Conservation (phyloP, 2,329 filamentous ascomycete species). For the Trichophyton equinum region DNA sequence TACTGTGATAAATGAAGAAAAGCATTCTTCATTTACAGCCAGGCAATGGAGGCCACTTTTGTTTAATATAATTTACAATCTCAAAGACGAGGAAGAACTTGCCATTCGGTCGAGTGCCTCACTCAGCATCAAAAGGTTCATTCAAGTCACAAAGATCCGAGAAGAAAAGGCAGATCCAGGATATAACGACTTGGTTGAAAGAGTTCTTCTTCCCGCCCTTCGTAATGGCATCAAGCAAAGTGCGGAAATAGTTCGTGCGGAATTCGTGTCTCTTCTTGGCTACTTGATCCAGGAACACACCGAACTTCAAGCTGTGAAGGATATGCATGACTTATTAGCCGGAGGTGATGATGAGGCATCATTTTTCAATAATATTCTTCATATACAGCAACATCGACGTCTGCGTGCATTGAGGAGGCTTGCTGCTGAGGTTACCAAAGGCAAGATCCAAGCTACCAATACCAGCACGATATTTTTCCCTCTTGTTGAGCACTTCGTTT, state of each 20-base stretch:
- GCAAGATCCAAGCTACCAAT: slow-evolving; percentile 60
- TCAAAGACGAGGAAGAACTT: slow-evolving; percentile 76
- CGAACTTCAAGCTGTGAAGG: slow-evolving; percentile 56
- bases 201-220: slow-evolving; percentile 60
- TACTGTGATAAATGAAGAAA: slow-evolving; percentile 52
- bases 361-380: slow-evolving; percentile 87
- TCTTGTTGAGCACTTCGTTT: slow-evolving; percentile 85
- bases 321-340: slow-evolving; percentile 59
- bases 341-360: slow-evolving; percentile 64
- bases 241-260: slow-evolving; percentile 73
- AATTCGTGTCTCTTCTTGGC: slow-evolving; percentile 68
- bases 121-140: slow-evolving; percentile 64
- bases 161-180: slow-evolving; percentile 31
- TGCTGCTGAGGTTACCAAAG: slow-evolving; percentile 51
- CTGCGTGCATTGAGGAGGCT: slow-evolving; percentile 71
- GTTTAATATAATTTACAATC: slow-evolving; percentile 79
- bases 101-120: slow-evolving; percentile 75
- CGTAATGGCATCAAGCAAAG: slow-evolving; percentile 62
- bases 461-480: slow-evolving; percentile 80
- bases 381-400: slow-evolving; percentile 77
- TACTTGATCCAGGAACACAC: slow-evolving; percentile 61
- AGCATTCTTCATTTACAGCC: slow-evolving; percentile 48
- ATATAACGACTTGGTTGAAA: slow-evolving; percentile 48
- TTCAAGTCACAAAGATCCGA: slow-evolving; percentile 48
- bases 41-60: slow-evolving; percentile 78